Conservation (phyloP, 495 filamentous ascomycete species). For the Oidiodendron maius region DNA sequence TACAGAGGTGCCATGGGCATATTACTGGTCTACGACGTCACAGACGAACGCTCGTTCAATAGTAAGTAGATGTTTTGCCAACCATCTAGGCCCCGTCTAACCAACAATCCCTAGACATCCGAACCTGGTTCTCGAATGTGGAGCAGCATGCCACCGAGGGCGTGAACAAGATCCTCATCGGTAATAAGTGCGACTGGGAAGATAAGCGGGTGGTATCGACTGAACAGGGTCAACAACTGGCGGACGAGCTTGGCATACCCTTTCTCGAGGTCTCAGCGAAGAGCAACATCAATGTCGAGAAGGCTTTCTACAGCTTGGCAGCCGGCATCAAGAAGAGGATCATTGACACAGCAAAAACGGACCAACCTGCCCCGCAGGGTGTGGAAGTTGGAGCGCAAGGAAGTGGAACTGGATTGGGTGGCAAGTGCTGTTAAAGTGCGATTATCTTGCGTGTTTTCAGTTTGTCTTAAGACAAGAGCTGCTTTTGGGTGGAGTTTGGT, state of each 20-base stretch:
- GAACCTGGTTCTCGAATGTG: conserved; percentile 98
- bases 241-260: conserved; percentile 93
- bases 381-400: conserved; percentile 65
- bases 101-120: conserved; percentile 64
- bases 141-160: conserved; percentile 98
- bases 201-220: conserved; percentile 93
- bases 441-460: conserved; percentile 1
- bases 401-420: conserved; percentile 51
- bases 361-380: conserved; percentile 56
- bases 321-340: conserved; percentile 96
- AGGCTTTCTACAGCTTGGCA: conserved; percentile 94
- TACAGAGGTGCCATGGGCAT: conserved; percentile 99
- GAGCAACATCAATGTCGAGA: conserved; percentile 98
- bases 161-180: conserved; percentile 99
- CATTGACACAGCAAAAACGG: conserved; percentile 77
- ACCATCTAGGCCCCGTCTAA: not conserved
- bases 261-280: conserved; percentile 98
- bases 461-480: conserved; percentile 22
- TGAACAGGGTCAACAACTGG: conserved; percentile 87
- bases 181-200: conserved; percentile 99
- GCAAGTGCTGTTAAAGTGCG: conserved; percentile 77
- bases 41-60: conserved; percentile 93
- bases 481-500: conserved; percentile 26
- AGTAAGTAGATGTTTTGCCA: conserved; percentile 51
- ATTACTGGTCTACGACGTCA: conserved; percentile 96